Base-by-base conservation (phyloP, 495 filamentous ascomycete species). In the Peziza echinospora region DNA sequence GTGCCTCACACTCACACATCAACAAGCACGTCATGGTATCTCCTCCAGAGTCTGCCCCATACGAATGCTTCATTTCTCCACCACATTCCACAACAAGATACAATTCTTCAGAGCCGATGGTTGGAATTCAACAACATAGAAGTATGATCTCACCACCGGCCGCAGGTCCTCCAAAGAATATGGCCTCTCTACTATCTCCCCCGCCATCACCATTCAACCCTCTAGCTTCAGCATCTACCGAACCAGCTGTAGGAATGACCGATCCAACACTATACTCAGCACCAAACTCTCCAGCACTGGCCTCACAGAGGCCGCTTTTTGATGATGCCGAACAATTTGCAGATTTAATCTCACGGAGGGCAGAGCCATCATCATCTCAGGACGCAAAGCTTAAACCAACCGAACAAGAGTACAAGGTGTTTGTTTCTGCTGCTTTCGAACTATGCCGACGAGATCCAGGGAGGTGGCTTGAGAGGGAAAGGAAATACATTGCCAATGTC, bases 391-490 rank as follows among this genome's bases (percentile, higher is more conserved):
- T 49, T 28, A 49, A 51, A 25, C 52, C 56, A 26, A 56, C 53
- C 5, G 46, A 47, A 3, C 55, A 59, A 41, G 56, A 59, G 39
- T 59, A 59, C 41, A 51, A 49, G 39, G 43, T 54, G 34, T 59
- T 59, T 41, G 56, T 59, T 45, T 59, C 56, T 16, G 52, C 52
- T 25, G 56, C 53, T 21, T 59, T 49, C 49, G 46, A 52, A 51
- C 45, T 59, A 39, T 59, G 39, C 45, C 52, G 58, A 37, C 55
- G 52, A 30, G 48, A 55, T 21, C 56, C 56, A 10, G 50, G 30
- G 45, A 55, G 48, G 41, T 59, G 56, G 56, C 56, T 59, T 8
- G 41, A 52, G 46, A 44, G 46, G 25, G 56, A 59, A 48, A 51
- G 51, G 21, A 47, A 47, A 46, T 53, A 53, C 47, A 44, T 57